These are phyloP conservation scores for Tetracladium maxilliforme DNA, from an alignment of 2,329 filamentous ascomycete genomes.

Conservation along the genomic window DNA sequence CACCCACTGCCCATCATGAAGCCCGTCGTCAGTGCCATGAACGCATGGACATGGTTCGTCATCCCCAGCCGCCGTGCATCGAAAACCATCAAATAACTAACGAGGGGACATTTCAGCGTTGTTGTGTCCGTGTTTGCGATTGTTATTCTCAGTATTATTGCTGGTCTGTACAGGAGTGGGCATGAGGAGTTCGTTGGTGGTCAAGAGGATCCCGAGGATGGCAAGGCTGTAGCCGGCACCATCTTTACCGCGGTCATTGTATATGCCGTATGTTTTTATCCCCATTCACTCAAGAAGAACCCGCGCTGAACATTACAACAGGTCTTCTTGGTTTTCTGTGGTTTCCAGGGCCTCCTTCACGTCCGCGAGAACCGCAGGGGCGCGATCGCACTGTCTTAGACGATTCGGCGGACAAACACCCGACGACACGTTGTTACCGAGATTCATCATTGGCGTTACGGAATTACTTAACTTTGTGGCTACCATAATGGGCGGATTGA, in stretches of 20 bases:
- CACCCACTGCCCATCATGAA: constrained; percentile 88
- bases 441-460: too few relatives aligned
- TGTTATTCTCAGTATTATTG: constrained; percentile 46
- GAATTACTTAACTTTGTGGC: too few relatives aligned
- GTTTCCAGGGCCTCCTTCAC: constrained; percentile 76
- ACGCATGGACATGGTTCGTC: constrained; percentile 87
- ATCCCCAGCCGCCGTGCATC: too few relatives aligned
- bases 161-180: constrained; percentile 61
- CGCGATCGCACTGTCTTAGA: constrained; percentile 59
- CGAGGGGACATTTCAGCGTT: constrained; percentile 40
- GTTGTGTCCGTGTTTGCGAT: constrained; percentile 53
- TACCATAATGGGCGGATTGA: too few relatives aligned
- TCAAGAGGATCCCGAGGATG: constrained; percentile 55
- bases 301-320: constrained; percentile 24
- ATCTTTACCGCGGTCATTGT: constrained; percentile 81
- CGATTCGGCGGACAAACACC: too few relatives aligned
- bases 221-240: constrained; percentile 64
- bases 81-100: too few relatives aligned
- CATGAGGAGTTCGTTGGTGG: constrained; percentile 77
- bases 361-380: constrained; percentile 69
- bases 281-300: constrained; percentile 1
- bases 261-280: constrained; percentile 56
- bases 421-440: too few relatives aligned
- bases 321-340: constrained; percentile 87
- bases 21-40: constrained; percentile 79